Base-by-base conservation (phyloP, 306 rosid genomes). In the Casuarina glauca region DNA sequence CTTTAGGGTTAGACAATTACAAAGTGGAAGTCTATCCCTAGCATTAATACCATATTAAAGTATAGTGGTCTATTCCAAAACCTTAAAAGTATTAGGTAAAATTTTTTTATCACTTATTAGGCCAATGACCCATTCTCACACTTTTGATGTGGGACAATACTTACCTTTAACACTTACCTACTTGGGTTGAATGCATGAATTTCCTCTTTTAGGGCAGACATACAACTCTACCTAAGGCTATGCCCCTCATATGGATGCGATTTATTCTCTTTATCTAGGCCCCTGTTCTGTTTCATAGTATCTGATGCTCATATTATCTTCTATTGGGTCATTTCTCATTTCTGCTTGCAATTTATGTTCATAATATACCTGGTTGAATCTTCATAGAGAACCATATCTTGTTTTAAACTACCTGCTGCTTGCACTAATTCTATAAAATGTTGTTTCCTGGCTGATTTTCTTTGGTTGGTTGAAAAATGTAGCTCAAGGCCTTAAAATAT, bases 401-500 rank as follows among this genome's bases (percentile, higher is more conserved):
- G 32, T 26, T 26, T 26, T 26, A 26, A 26, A 26, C 32, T 26
- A 26, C 32, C 32, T 26, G 32, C 32, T 26, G 32, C 32, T 26
- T 26, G 32, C 32, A 26, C 32, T 26, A 26, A 26, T 26, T 52
- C 48, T 26, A 48, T 43, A 49, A 66, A 78, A 5, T 71, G 43
- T 71, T 38, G 41, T 63, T 79, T 67, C 0, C 26, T 43, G 12
- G 12, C 73, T 58, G 38, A 48, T 8, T 49, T 73, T 87, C 70
- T 46, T 77, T 48, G 35, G 35, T 58, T 53, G 5, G 72, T 78
- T 54, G 76, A 58, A 66, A 76, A 81, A 74, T 86, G 84, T 75
- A 91, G 98, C 84, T 87, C 69, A 90, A 89, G 83, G 94, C 94
- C 69, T 75, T 94, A 78, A 91, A 82, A 77, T 94, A 94, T 81